These are phyloP conservation scores for Leccinum sublutescens DNA, from an alignment of 768 basidiomycete species.

Conservation along the genomic window DNA sequence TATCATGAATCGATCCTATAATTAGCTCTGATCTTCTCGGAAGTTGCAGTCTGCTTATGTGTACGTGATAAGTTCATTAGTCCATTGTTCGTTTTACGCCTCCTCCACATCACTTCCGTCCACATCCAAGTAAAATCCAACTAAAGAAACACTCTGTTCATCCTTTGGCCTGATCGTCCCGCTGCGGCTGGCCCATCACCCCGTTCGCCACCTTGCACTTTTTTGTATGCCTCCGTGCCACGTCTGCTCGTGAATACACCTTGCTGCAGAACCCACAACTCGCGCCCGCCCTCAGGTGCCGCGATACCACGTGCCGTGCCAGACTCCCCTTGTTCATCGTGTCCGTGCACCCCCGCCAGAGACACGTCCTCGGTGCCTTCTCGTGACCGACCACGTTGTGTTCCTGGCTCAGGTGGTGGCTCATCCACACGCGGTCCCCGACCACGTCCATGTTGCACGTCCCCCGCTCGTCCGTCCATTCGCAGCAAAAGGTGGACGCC, in stretches of 20 bases:
- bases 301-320: conserved; percentile 24
- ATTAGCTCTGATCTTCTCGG: no score
- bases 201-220: conserved; percentile 29
- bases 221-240: conserved; percentile 24
- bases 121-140: no score
- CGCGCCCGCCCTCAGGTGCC: conserved; percentile 21
- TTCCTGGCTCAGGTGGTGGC: conserved; percentile 19
- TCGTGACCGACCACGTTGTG: conserved; percentile 24
- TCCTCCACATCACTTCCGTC: no score
- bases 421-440: conserved; percentile 23
- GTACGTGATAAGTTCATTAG: no score
- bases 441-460: conserved; percentile 21
- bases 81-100: no score
- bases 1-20: conserved; percentile 6
- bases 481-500: conserved; percentile 7
- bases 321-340: conserved; percentile 29
- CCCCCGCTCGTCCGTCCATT: conserved; percentile 23
- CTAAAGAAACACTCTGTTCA: not conserved
- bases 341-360: conserved; percentile 24
- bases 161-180: conserved; percentile 1
- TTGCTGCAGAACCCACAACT: conserved; percentile 25
- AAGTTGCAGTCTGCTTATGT: no score
- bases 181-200: not conserved
- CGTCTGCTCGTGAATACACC: conserved; percentile 27
- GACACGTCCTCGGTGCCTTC: conserved; percentile 12